phyloP scores from a whole-genome alignment of 1,284 basidiomycete genomes.

The Erythrobasidium hasegawianum region DNA sequence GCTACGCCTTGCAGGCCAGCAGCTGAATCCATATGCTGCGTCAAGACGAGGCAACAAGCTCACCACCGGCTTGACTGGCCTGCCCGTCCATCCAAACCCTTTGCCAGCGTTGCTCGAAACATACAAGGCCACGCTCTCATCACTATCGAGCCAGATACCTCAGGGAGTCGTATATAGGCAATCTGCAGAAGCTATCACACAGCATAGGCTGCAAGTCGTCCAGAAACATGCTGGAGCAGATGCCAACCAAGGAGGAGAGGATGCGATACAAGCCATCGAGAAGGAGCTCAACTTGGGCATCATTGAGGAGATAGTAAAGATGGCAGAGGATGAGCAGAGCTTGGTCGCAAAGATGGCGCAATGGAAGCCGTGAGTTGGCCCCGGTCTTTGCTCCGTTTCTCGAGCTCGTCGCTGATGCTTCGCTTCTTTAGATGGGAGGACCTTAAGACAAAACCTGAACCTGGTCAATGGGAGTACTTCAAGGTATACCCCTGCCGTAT shows the following conservation, averaged over 20 bases:
- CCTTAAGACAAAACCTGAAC: constrained; percentile 70
- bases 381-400: no score
- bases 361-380: constrained; percentile 89
- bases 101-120: constrained; percentile 70
- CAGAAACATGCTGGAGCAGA: constrained; percentile 50
- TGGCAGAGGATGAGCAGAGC: constrained; percentile 76
- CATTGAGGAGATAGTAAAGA: constrained; percentile 75
- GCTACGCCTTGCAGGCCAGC: constrained; percentile 17
- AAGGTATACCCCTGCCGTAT: no score
- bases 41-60: constrained; percentile 53
- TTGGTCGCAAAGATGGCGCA: constrained; percentile 80
- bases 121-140: constrained; percentile 73
- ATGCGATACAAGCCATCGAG: constrained; percentile 64
- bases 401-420: neutral
- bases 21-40: constrained; percentile 24
- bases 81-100: constrained; percentile 65
- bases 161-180: constrained; percentile 82
- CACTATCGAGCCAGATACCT: constrained; percentile 66
- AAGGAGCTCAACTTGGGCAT: constrained; percentile 69
- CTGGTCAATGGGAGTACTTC: constrained; percentile 82
- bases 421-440: constrained; percentile 74
- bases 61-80: constrained; percentile 62
- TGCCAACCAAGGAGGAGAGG: constrained; percentile 55
- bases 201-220: constrained; percentile 71
- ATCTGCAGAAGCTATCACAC: constrained; percentile 80